Conservation (phyloP, 345 rosid species). For the Mallotus nudiflorus region DNA sequence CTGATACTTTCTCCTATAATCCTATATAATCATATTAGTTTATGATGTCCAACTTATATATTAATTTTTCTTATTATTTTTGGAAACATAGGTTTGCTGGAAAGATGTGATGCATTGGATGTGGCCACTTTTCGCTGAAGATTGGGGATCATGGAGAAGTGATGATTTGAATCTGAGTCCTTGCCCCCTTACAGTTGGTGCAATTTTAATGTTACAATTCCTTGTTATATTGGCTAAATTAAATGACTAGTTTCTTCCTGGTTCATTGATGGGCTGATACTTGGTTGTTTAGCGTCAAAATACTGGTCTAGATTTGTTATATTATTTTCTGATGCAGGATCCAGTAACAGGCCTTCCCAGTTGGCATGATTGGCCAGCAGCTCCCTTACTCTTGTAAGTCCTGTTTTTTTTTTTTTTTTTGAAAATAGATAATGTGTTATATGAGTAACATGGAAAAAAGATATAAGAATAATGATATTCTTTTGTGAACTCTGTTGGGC, state of each 20-base stretch:
- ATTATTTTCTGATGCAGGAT: slow-evolving; percentile 52
- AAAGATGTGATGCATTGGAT: slow-evolving; percentile 89
- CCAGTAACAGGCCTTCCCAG: slow-evolving; percentile 83
- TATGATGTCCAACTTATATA: not conserved
- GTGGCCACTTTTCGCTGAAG: slow-evolving; percentile 91
- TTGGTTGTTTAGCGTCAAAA: not conserved
- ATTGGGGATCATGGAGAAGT: slow-evolving; percentile 81
- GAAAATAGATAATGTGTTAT: not conserved
- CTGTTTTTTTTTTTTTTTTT: slow-evolving; percentile 3
- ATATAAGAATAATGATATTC: not conserved
- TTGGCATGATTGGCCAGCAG: slow-evolving; percentile 60
- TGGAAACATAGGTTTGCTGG: slow-evolving; percentile 61
- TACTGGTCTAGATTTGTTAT: not conserved
- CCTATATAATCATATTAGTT: not conserved
- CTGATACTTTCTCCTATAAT: too few species aligned
- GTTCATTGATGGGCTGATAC: not conserved
- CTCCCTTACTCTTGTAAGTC: slow-evolving; percentile 77
- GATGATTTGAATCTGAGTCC: slow-evolving; percentile 72
- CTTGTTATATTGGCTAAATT: slow-evolving; percentile 1
- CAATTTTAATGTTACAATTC: slow-evolving; percentile 13
- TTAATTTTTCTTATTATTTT: not conserved
- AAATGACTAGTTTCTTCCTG: not conserved
- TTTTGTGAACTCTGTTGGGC: not conserved
- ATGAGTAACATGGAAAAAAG: not conserved
- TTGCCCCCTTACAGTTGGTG: slow-evolving; percentile 71